Percentiles rank a stretch among this genome's conserved stretches.
These are phyloP conservation scores for Geum urbanum DNA, from an alignment of 306 rosid genomes.

Conservation along the genomic window DNA sequence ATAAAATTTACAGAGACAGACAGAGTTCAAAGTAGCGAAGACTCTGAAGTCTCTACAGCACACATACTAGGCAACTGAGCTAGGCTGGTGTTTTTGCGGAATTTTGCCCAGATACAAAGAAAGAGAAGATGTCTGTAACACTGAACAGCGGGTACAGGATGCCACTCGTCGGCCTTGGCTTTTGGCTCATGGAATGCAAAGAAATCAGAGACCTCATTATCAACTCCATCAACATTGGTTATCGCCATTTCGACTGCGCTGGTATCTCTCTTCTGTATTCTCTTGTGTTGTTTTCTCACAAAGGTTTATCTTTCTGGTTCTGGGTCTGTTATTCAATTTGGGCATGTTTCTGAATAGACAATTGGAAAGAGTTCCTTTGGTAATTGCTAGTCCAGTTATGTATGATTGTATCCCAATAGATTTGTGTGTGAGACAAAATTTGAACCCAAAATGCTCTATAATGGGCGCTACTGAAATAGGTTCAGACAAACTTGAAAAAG, in stretches of 20 bases:
- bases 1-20: too few relatives aligned
- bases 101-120: too few relatives aligned
- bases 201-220: conserved; percentile 56
- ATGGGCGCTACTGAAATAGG: too few relatives aligned
- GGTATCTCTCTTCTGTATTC: conserved; percentile 34
- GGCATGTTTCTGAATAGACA: neutral
- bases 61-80: too few relatives aligned
- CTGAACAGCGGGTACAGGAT: conserved; percentile 81
- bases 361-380: too few relatives aligned
- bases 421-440: neutral
- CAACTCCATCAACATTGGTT: conserved; percentile 71
- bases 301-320: too few relatives aligned
- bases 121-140: conserved; percentile 45
- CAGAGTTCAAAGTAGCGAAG: too few relatives aligned
- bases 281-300: too few relatives aligned
- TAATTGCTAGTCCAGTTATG: neutral
- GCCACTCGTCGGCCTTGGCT: conserved; percentile 68
- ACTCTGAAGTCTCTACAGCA: too few relatives aligned
- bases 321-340: neutral
- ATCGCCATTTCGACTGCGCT: conserved; percentile 91
- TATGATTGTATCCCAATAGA: neutral
- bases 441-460: neutral
- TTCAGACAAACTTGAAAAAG: too few relatives aligned
- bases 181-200: conserved; percentile 77
- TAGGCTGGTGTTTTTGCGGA: too few relatives aligned